phyloP scores from a whole-genome alignment of 192 early-diverging fungal genomes.

The Diversispora eburnea region DNA sequence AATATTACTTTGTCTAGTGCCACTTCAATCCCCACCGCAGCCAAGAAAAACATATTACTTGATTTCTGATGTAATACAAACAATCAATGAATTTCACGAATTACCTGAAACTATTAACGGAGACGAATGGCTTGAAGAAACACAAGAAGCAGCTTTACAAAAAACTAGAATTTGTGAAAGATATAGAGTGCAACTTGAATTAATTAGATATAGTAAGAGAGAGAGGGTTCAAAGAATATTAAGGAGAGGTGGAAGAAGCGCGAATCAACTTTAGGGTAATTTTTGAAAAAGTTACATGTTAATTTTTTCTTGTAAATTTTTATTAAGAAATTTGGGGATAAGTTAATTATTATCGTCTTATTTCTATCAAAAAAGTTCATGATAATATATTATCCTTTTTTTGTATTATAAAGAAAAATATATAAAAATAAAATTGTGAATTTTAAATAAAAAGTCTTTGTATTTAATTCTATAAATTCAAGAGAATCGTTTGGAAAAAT shows the following conservation, averaged over 20 bases:
- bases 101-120: not conserved
- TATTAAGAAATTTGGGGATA: too few species aligned
- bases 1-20: not conserved
- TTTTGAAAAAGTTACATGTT: too few species aligned
- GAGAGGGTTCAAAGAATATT: constrained; percentile 1
- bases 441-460: too few species aligned
- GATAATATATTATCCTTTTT: too few species aligned
- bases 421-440: too few species aligned
- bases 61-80: not conserved
- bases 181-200: not conserved
- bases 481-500: too few species aligned
- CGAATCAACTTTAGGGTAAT: too few species aligned
- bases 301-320: constrained; percentile 1
- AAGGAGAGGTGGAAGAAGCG: not conserved
- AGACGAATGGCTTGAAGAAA: not conserved
- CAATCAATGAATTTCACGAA: not conserved
- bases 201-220: not conserved
- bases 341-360: too few species aligned
- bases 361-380: too few species aligned
- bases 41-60: not conserved
- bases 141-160: not conserved
- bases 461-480: too few species aligned
- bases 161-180: not conserved
- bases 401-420: too few species aligned
- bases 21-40: not conserved